Percentiles rank a stretch among this genome's conserved stretches.
Evolutionary conservation across 2,329 filamentous ascomycete genomes (phyloP).

Genomic region (Clathrospora elynae): DNA sequence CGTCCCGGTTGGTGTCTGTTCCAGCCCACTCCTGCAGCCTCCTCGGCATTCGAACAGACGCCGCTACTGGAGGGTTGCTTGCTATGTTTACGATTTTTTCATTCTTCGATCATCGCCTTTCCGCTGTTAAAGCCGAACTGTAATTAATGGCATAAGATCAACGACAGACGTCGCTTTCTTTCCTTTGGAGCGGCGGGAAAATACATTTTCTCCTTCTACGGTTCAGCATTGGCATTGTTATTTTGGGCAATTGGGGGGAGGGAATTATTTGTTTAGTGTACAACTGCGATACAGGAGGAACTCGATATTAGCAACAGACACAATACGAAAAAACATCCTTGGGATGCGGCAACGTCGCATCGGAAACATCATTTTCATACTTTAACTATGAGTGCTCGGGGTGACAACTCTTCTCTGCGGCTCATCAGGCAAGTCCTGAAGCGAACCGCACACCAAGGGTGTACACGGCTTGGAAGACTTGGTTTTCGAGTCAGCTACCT

Average conservation of each 20-base stretch:
- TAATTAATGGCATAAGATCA: slow-evolving; percentile 49
- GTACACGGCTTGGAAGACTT: no score
- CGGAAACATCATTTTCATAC: slow-evolving; percentile 12
- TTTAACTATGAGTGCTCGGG: background rate
- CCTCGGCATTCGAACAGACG: slow-evolving; percentile 3
- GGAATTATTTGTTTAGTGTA: slow-evolving; percentile 25
- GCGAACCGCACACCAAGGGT: no score
- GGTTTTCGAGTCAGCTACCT: no score
- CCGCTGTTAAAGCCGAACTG: slow-evolving; percentile 37
- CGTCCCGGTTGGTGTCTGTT: slow-evolving; percentile 13
- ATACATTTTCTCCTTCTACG: slow-evolving; percentile 28
- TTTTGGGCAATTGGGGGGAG: slow-evolving; percentile 23
- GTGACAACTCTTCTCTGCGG: background rate
- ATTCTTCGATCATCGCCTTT: slow-evolving; percentile 34
- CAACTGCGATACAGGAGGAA: slow-evolving; percentile 29
- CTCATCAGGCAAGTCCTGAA: no score
- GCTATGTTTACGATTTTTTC: slow-evolving; percentile 37
- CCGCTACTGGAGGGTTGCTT: slow-evolving; percentile 18
- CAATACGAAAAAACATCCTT: slow-evolving; percentile 31
- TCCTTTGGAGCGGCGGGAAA: slow-evolving; percentile 31
- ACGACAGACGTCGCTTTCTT: slow-evolving; percentile 35
- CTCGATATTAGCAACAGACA: slow-evolving; percentile 27
- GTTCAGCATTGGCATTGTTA: slow-evolving; percentile 34
- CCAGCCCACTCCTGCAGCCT: slow-evolving; percentile 8
- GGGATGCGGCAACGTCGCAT: slow-evolving; percentile 29